These are phyloP conservation scores for Auricularia sp. DNA, from an alignment of 768 basidiomycete species.

Conservation along the genomic window DNA sequence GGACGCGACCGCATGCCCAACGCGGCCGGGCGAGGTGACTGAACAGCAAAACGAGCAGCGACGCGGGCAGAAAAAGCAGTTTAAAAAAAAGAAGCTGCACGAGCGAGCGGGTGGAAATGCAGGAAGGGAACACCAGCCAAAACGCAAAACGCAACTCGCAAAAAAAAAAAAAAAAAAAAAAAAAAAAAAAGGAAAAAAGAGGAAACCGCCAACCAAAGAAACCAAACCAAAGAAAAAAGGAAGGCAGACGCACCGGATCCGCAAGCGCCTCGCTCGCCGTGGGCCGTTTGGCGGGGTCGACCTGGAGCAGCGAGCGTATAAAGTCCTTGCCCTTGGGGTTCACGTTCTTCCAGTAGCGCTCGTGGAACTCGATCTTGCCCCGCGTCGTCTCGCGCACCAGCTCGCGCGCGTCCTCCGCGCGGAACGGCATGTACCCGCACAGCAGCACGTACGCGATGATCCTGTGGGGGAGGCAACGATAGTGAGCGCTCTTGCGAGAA, in stretches of 20 bases:
- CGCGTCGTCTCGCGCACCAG: slow-evolving; percentile 77
- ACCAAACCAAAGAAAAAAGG: slow-evolving; percentile 2
- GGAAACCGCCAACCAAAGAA: background rate
- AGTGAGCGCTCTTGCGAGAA: no score
- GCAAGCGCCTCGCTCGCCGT: slow-evolving; percentile 62
- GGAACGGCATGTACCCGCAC: slow-evolving; percentile 93
- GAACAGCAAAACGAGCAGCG: no score
- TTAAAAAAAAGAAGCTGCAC: no score
- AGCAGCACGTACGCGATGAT: slow-evolving; percentile 92
- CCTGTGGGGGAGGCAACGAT: slow-evolving; percentile 26
- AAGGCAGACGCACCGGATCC: slow-evolving; percentile 58
- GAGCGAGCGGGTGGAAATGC: no score
- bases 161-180: no score
- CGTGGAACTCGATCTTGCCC: slow-evolving; percentile 84
- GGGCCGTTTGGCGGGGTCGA: slow-evolving; percentile 60
- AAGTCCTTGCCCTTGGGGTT: slow-evolving; percentile 65
- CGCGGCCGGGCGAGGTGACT: no score
- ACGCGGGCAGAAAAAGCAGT: no score
- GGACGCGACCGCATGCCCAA: no score
- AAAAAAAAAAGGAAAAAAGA: no score
- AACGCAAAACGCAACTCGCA: no score
- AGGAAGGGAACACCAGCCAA: no score
- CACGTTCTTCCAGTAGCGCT: slow-evolving; percentile 88
- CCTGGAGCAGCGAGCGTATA: slow-evolving; percentile 57
- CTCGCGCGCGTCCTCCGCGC: slow-evolving; percentile 65